Conservation (phyloP, 2,329 filamentous ascomycete species). For the Beauveria bassiana region DNA sequence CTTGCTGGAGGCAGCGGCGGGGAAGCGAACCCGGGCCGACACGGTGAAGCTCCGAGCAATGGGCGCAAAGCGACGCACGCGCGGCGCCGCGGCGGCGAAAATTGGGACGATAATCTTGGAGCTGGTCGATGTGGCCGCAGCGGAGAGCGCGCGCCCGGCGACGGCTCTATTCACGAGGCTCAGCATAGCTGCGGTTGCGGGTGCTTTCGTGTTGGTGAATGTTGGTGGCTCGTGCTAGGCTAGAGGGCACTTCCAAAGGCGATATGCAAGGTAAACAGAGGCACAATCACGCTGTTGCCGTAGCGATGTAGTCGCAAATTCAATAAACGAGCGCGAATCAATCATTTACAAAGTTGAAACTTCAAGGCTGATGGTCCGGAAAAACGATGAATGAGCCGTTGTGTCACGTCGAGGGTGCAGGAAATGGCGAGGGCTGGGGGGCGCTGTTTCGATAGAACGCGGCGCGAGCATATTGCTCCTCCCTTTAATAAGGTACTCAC, state of each 20-base stretch:
- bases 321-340: neutral
- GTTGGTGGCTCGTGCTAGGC: neutral
- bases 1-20: constrained; percentile 17
- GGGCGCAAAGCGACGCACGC: constrained; percentile 16
- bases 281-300: neutral
- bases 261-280: constrained; percentile 5
- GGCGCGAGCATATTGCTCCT: constrained; percentile 7
- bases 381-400: neutral
- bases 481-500: neutral
- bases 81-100: constrained; percentile 12
- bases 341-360: too few species aligned
- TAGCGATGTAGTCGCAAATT: neutral
- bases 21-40: constrained; percentile 21
- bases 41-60: constrained; percentile 24
- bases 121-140: constrained; percentile 15
- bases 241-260: neutral
- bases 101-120: constrained; percentile 18
- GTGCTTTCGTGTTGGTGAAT: neutral
- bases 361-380: neutral
- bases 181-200: constrained; percentile 27
- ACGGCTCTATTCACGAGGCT: constrained; percentile 32
- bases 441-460: constrained; percentile 4
- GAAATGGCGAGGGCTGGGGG: constrained; percentile 13
- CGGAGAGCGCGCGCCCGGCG: constrained; percentile 25
- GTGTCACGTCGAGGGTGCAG: neutral